Percentiles rank a stretch among this genome's conserved stretches.
Conservation (phyloP, 805 yeast genomes). For the Ogataea nonfermentans region DNA sequence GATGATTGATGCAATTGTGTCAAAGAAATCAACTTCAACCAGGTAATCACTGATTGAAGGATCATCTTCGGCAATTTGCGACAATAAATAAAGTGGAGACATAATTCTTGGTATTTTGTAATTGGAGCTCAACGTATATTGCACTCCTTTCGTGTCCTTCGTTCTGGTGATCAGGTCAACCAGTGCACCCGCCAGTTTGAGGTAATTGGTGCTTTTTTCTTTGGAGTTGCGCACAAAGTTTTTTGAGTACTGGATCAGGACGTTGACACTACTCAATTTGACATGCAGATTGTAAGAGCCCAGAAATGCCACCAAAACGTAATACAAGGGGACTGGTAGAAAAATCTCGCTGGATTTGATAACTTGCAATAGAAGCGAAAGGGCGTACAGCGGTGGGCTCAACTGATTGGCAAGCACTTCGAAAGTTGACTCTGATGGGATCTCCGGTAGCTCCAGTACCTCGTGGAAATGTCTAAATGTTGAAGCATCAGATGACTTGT, state of each 20-base stretch:
- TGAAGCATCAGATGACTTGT: constrained; percentile 11
- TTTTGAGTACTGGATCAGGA: constrained; percentile 28
- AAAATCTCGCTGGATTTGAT: constrained; percentile 3
- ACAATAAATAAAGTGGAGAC: constrained; percentile 36
- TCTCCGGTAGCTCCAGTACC: constrained; percentile 18
- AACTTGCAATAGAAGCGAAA: constrained; percentile 22
- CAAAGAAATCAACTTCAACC: constrained; percentile 34
- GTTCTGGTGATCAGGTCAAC: constrained; percentile 24
- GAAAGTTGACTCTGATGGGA: constrained; percentile 21
- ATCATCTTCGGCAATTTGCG: constrained; percentile 35
- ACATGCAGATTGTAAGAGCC: constrained; percentile 25
- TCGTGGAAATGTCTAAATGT: constrained; percentile 20
- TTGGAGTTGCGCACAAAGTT: constrained; percentile 14
- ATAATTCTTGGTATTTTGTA: constrained; percentile 27
- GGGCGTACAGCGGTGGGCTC: constrained; percentile 28
- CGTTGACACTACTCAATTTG: constrained; percentile 28
- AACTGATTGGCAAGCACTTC: constrained; percentile 19
- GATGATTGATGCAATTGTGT: constrained; percentile 32
- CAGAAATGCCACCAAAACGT: constrained; percentile 27
- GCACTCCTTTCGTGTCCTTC: constrained; percentile 15
- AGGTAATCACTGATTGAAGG: constrained; percentile 34
- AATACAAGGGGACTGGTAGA: constrained; percentile 30
- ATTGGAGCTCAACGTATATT: constrained; percentile 21
- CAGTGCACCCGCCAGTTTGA: constrained; percentile 27
- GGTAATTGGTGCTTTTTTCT: constrained; percentile 18